Evolutionary conservation across 1,139 yeast species (phyloP).

Genomic region (Pichia sp.): DNA sequence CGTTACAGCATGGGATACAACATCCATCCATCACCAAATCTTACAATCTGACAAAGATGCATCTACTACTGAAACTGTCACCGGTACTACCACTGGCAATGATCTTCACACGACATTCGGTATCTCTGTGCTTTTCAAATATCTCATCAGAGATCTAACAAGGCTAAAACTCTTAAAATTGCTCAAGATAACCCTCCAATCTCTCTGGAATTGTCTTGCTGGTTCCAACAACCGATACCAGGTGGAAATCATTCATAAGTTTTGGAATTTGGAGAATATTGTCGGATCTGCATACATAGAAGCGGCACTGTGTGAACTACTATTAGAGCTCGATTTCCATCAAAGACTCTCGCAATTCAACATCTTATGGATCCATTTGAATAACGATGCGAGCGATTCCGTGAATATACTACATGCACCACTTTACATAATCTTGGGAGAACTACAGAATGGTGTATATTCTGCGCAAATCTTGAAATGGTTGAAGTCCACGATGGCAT

Average conservation of each 20-base stretch:
- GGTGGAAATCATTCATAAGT: conserved; percentile 53
- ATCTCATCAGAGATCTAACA: conserved; percentile 27
- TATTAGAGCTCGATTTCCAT: conserved; percentile 30
- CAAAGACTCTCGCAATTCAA: conserved; percentile 43
- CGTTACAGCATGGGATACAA: conserved; percentile 27
- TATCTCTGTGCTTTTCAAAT: conserved; percentile 37
- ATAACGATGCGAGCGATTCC: conserved; percentile 28
- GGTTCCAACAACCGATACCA: conserved; percentile 45
- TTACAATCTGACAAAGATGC: conserved; percentile 22
- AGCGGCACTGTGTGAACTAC: conserved; percentile 48
- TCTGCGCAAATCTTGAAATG: conserved; percentile 48
- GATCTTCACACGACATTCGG: too few species aligned
- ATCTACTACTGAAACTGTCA: conserved; percentile 20
- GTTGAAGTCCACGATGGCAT: conserved; percentile 42
- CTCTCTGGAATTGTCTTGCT: conserved; percentile 42
- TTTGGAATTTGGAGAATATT: conserved; percentile 37
- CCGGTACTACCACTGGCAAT: neutral
- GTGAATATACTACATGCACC: conserved; percentile 55
- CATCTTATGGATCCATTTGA: conserved; percentile 55
- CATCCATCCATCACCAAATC: conserved; percentile 30
- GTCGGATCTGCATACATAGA: conserved; percentile 42
- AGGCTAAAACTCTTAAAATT: conserved; percentile 29
- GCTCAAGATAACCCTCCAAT: conserved; percentile 33
- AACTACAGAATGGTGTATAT: conserved; percentile 38
- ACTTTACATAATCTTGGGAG: conserved; percentile 63